Evolutionary conservation across 1,139 yeast species (phyloP), one percentile per base, ranked within the genome.

Genomic region (Saccharomycopsis phalli): DNA sequence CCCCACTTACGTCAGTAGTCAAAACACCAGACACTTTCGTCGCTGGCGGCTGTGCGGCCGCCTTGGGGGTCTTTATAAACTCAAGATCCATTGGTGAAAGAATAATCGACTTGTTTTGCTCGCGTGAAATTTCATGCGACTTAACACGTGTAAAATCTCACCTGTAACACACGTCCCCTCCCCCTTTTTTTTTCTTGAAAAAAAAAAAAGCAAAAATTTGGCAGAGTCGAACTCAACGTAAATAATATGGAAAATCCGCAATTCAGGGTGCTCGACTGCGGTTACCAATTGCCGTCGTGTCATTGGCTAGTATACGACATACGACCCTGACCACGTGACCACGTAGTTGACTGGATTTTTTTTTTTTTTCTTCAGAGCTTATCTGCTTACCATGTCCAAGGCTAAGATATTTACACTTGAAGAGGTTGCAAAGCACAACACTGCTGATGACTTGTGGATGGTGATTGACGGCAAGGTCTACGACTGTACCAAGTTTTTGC

Each of bases 381-480:
- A n/a, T n/a, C n/a, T n/a, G n/a, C n/a, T n/a, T n/a, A 3, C 26
- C 2, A 40, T 40, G 40, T 36, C 40, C 6, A 29, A 41, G 18
- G 40, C 36, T 2, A 68, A 69, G 55, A 61, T 66, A 44, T 68
- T 56, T 61, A 66, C 78, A 29, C 69, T 69, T 50, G 87, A 78
- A 48, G 93, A 88, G 62, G 77, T 91, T 50, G 70, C 83, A 48
- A 62, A 74, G 58, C 97, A 91, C 69, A 80, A 71, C 62, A 68
- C 81, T 39, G 65, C 71, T 46, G 86, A 79, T 45, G 95, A 88
- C 60, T 70, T 84, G 51, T 91, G 95, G 95, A 71, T 91, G 63
- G 82, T 86, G 50, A 77, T 86, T 63, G 76, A 84, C 50, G 95
- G 94, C 36, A 82, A 81, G 57, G 97, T 91, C 42, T 91, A 88